These are phyloP conservation scores for Naganishia onofrii DNA, from an alignment of 768 basidiomycete species.

Conservation along the genomic window DNA sequence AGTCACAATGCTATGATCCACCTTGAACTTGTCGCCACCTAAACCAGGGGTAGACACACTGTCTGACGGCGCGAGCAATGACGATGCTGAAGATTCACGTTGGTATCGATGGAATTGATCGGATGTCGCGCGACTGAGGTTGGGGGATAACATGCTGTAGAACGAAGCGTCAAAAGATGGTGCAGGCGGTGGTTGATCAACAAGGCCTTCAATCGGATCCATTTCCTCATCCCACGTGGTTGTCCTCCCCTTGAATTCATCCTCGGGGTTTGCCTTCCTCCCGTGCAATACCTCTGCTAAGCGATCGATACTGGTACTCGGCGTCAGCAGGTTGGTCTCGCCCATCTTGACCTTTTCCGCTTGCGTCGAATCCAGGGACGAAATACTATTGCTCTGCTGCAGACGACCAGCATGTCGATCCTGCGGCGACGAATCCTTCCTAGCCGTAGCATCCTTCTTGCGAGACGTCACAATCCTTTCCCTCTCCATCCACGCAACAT, in stretches of 20 bases:
- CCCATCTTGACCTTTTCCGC: conserved; percentile 24
- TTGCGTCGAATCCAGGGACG: conserved; percentile 22
- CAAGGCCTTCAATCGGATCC: conserved; percentile 24
- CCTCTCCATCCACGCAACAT: no score
- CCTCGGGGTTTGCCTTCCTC: neutral
- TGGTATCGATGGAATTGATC: conserved; percentile 4
- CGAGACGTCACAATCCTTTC: no score
- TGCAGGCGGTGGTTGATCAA: conserved; percentile 7
- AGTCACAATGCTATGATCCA: neutral
- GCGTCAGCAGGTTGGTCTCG: conserved; percentile 26
- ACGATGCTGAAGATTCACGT: conserved; percentile 14
- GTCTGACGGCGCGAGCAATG: conserved; percentile 27
- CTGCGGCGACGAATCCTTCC: conserved; percentile 22
- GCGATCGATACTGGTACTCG: conserved; percentile 29
- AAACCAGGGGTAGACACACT: conserved; percentile 56
- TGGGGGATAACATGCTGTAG: conserved; percentile 13
- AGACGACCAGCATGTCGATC: neutral
- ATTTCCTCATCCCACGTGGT: neutral
- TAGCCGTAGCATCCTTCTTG: no score
- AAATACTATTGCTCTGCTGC: conserved; percentile 4
- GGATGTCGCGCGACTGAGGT: conserved; percentile 3
- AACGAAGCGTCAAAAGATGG: neutral
- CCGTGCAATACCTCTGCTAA: conserved; percentile 1
- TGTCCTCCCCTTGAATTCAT: neutral
- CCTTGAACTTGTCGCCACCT: neutral